Base-by-base conservation (phyloP, 129 eudicot species). In the Artemisia annua region DNA sequence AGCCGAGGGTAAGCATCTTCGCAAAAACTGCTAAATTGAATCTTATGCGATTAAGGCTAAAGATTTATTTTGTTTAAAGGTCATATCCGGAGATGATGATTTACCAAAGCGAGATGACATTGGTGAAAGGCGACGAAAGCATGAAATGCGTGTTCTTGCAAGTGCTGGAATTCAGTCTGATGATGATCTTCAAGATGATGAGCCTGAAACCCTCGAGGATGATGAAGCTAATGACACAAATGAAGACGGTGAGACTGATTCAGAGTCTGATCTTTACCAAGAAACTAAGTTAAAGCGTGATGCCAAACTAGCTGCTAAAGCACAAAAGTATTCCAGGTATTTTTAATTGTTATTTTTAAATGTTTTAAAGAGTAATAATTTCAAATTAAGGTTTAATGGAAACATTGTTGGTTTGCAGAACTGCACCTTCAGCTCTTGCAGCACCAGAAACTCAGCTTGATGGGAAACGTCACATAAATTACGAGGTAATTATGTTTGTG, bases 1-100 rank as follows among this genome's bases (percentile, higher is more conserved):
- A 82, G 61, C 79, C 75, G 1, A 89, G 79, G 89, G 95, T 89
- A 81, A 73, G 82, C 43, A 69, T 66, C 63, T 71, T 55, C 14
- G 44, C 58, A 64, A 11, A 46, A 28, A 77, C 32, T 44, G 20
- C 24, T 52, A 43, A 8, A 64, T 28, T 22, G 19, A 56, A 26
- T 2, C 24, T 17, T 30, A 53, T 43, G 10, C 3, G 39, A 19
- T 35, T 18, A 39, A 54, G 22, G 10, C 32, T 52, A 20, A 67
- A 16, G 53, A 55, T 11, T 11, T 46, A 4, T 61, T 28, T 17
- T 66, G 65, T 22, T 78, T 76, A 53, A 77, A 92, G 97, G 83
- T 83, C 55, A 75, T 83, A 55, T 88, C 96, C 75, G 98, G 98
- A 26, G 98, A 93, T 76, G 98, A 90, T 76, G 99, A 94, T 90